Percentiles rank a stretch among this genome's conserved stretches.
These are phyloP conservation scores for Didymella glomerata DNA, from an alignment of 2,329 filamentous ascomycete genomes.

Conservation along the genomic window DNA sequence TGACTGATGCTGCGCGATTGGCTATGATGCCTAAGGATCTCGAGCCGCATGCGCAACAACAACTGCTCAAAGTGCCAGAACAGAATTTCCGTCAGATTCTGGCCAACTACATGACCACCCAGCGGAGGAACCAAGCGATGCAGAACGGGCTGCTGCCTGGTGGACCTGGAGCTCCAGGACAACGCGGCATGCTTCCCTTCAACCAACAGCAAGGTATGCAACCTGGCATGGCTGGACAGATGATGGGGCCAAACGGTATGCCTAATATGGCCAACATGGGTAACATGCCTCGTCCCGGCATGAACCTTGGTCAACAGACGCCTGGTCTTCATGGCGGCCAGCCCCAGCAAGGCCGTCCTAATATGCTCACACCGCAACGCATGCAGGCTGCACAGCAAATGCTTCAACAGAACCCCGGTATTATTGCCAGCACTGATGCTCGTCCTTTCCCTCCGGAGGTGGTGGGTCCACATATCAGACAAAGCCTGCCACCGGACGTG, in stretches of 20 bases:
- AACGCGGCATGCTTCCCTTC: conserved; percentile 42
- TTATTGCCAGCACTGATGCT: conserved; percentile 44
- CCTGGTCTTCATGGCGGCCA: conserved; percentile 35
- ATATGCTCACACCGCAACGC: conserved; percentile 38
- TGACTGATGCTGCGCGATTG: conserved; percentile 46
- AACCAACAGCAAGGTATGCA: conserved; percentile 38
- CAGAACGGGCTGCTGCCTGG: conserved; percentile 34
- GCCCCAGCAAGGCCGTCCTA: conserved; percentile 39
- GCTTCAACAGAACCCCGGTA: conserved; percentile 46
- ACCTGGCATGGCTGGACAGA: conserved; percentile 36
- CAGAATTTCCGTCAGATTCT: conserved; percentile 44
- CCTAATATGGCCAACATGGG: conserved; percentile 36
- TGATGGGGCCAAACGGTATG: conserved; percentile 41
- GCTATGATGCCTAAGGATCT: conserved; percentile 45
- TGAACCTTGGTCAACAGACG: conserved; percentile 41
- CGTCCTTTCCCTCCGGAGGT: conserved; percentile 45
- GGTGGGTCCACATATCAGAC: conserved; percentile 34
- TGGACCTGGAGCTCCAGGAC: conserved; percentile 32
- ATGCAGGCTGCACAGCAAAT: conserved; percentile 37
- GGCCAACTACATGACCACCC: conserved; percentile 34
- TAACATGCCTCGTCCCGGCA: conserved; percentile 38
- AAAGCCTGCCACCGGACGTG: conserved; percentile 58
- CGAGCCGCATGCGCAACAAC: conserved; percentile 40
- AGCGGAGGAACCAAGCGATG: conserved; percentile 35
- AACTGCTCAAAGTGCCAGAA: conserved; percentile 48